Conservation (phyloP, 2,329 filamentous ascomycete genomes). For the Dactylellina drechsleri region DNA sequence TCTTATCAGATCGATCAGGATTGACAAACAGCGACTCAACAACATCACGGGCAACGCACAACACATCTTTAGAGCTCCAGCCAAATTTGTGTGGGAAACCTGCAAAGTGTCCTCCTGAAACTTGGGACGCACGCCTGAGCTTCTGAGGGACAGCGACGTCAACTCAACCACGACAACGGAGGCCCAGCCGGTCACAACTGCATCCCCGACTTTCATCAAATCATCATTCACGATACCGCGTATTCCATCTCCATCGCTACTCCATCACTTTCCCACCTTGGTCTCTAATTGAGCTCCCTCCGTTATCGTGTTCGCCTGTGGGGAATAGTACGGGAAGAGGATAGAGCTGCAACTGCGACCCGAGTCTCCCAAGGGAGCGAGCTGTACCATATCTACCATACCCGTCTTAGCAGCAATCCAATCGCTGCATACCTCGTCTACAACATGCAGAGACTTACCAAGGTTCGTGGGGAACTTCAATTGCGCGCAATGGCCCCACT, state of each 20-base stretch:
- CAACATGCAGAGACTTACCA: conserved; percentile 50
- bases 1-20: conserved; percentile 26
- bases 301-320: conserved; percentile 37
- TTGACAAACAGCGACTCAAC: conserved; percentile 10
- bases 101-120: conserved; percentile 55
- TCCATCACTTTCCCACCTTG: conserved; percentile 2
- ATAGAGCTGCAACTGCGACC: conserved; percentile 44
- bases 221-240: conserved; percentile 3
- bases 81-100: conserved; percentile 54
- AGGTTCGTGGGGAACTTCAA: conserved; percentile 44
- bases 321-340: conserved; percentile 32
- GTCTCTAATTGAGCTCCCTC: conserved; percentile 44
- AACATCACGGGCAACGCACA: neutral
- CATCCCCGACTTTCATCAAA: conserved; percentile 21
- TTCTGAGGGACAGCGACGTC: conserved; percentile 31
- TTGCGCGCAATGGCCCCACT: conserved; percentile 6
- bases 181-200: conserved; percentile 44
- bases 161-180: conserved; percentile 12
- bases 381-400: conserved; percentile 43
- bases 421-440: conserved; percentile 16
- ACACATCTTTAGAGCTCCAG: conserved; percentile 34
- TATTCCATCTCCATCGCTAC: conserved; percentile 7
- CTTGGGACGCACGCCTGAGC: conserved; percentile 49
- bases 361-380: conserved; percentile 53
- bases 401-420: conserved; percentile 15